Conservation (phyloP, 257 asterid species). For the Voacanga thouarsii region DNA sequence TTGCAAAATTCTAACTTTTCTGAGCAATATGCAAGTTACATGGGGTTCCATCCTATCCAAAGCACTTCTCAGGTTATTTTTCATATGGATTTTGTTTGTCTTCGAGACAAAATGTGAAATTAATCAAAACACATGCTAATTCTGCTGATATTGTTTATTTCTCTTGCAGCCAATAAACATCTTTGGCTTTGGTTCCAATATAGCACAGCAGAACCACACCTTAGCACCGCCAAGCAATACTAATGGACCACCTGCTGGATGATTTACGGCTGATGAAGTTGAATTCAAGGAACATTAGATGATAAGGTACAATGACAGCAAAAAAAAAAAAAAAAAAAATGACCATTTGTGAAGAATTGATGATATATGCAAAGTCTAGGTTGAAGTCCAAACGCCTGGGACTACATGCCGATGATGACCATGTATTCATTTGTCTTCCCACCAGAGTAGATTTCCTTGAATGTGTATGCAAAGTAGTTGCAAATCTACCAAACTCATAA, state of each 20-base stretch:
- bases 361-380: slow-evolving; percentile 3
- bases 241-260: slow-evolving; percentile 35
- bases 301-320: neutral
- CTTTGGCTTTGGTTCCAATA: slow-evolving; percentile 46
- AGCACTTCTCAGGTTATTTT: slow-evolving; percentile 52
- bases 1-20: slow-evolving; percentile 44
- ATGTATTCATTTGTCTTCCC: neutral
- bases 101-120: neutral
- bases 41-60: slow-evolving; percentile 53
- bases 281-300: neutral
- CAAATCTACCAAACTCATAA: neutral
- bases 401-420: neutral
- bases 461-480: neutral
- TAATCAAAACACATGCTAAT: slow-evolving; percentile 1
- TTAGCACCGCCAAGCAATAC: slow-evolving; percentile 31
- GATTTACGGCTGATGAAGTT: slow-evolving; percentile 7
- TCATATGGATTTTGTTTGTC: neutral
- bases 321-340: neutral
- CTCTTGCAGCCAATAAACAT: slow-evolving; percentile 39
- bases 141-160: neutral
- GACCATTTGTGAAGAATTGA: neutral
- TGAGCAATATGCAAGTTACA: slow-evolving; percentile 60
- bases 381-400: neutral
- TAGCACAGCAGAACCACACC: slow-evolving; percentile 39
- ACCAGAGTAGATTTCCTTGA: neutral